Conservation (phyloP, 305 asterid genomes). For the Solanum hybrid region DNA sequence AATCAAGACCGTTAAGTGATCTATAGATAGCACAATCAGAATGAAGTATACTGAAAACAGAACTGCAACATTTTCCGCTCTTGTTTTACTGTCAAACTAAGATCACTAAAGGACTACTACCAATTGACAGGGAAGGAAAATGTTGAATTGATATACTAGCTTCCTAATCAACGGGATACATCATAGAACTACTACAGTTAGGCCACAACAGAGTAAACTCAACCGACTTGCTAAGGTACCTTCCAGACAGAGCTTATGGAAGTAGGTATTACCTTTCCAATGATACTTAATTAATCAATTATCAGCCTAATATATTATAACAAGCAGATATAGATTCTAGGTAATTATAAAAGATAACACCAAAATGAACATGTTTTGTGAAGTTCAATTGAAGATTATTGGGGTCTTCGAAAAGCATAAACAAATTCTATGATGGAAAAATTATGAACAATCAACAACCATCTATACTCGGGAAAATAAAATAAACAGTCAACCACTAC, state of each 20-base stretch:
- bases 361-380: background rate
- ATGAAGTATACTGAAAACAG: background rate
- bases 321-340: background rate
- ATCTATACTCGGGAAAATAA: background rate
- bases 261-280: background rate
- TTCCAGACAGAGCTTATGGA: background rate
- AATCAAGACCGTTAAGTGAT: slow-evolving; percentile 8
- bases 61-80: background rate
- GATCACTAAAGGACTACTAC: background rate
- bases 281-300: background rate
- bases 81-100: background rate
- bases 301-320: background rate
- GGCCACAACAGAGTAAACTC: background rate
- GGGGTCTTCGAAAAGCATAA: background rate
- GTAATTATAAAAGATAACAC: background rate
- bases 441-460: background rate
- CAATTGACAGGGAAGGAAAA: background rate
- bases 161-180: background rate
- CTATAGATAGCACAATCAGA: background rate
- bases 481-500: background rate
- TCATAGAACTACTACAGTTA: background rate
- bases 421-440: background rate
- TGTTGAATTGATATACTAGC: background rate
- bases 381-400: background rate
- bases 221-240: background rate